Evolutionary conservation across 768 basidiomycete species (phyloP).

Genomic region (Clathrus columnatus): DNA sequence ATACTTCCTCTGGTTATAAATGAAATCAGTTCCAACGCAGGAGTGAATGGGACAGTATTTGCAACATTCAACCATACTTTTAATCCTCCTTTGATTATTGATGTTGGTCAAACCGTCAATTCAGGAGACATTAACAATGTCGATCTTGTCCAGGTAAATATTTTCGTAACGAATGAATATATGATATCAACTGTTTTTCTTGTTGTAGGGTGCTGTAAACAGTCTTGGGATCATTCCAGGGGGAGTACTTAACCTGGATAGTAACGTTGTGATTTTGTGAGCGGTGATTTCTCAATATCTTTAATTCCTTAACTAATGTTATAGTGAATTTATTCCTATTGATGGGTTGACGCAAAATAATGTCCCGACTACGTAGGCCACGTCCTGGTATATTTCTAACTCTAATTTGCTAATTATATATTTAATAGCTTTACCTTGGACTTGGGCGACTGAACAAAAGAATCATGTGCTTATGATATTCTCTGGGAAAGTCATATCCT

Average conservation of each 20-base stretch:
- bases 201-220: not conserved
- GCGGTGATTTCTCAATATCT: conserved; percentile 20
- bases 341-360: conserved; percentile 27
- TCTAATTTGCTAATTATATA: no score
- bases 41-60: conserved; percentile 2
- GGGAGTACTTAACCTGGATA: conserved; percentile 15
- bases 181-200: not conserved
- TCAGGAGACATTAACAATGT: not conserved
- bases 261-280: conserved; percentile 32
- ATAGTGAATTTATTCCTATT: conserved; percentile 28
- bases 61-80: conserved; percentile 6
- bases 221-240: conserved; percentile 1
- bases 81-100: not conserved
- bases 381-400: no score
- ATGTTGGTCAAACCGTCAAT: not conserved
- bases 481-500: no score
- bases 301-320: conserved; percentile 24
- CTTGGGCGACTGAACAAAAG: no score
- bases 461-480: no score
- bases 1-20: not conserved
- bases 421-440: no score
- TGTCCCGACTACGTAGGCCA: conserved; percentile 22
- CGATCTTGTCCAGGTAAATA: not conserved
- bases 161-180: not conserved
- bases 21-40: not conserved